A percentile compares a stretch with the other conserved stretches of the same genome.
Conservation (phyloP, 192 early-diverging fungal genomes). For the Geranomyces variabilis region DNA sequence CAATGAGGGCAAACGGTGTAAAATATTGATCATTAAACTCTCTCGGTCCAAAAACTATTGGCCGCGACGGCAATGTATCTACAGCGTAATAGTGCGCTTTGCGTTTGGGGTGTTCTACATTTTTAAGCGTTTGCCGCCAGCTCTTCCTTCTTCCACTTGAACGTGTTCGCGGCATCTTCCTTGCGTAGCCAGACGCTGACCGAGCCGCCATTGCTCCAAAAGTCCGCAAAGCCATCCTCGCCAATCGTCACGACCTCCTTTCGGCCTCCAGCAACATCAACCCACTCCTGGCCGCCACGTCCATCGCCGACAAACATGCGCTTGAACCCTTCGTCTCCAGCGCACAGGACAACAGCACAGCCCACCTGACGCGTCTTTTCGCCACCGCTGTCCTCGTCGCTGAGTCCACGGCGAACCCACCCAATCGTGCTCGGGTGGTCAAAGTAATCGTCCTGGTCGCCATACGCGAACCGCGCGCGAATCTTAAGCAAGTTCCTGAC, state of each 20-base stretch:
- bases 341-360: constrained; percentile 33
- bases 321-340: constrained; percentile 31
- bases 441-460: constrained; percentile 51
- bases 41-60: too few species aligned
- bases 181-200: constrained; percentile 31
- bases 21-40: too few species aligned
- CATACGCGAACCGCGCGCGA: constrained; percentile 46
- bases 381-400: background rate
- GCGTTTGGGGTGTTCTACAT: too few species aligned
- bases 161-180: constrained; percentile 20
- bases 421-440: constrained; percentile 48
- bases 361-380: constrained; percentile 13
- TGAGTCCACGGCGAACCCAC: constrained; percentile 43
- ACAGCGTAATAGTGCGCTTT: too few species aligned
- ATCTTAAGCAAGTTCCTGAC: constrained; percentile 39
- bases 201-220: constrained; percentile 32
- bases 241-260: constrained; percentile 29
- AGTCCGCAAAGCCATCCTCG: constrained; percentile 33
- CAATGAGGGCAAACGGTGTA: too few species aligned
- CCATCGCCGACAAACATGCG: constrained; percentile 35
- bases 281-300: constrained; percentile 28
- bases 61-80: too few species aligned
- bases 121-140: background rate
- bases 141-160: constrained; percentile 28
- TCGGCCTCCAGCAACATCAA: constrained; percentile 35